phyloP scores from a whole-genome alignment of 768 basidiomycete genomes.

The Obba rivulosa region DNA sequence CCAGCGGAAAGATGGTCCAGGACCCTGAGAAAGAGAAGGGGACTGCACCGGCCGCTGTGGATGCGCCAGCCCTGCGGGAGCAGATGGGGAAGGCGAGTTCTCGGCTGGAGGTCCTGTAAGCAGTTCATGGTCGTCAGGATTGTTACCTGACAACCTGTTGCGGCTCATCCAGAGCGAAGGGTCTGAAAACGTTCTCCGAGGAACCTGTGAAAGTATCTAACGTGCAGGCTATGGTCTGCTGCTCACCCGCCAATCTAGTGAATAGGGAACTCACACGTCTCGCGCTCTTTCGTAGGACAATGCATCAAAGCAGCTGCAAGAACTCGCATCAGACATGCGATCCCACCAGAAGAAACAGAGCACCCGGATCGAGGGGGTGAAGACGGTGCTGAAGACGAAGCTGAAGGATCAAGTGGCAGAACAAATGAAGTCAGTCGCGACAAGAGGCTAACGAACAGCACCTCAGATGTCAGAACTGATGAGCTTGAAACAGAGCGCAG shows the following conservation, averaged over 20 bases:
- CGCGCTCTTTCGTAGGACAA: constrained; percentile 11
- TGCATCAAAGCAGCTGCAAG: constrained; percentile 15
- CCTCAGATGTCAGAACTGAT: too few relatives aligned
- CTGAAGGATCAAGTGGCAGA: constrained; percentile 23
- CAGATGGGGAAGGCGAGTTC: constrained; percentile 13
- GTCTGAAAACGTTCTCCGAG: constrained; percentile 26
- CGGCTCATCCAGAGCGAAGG: constrained; percentile 20
- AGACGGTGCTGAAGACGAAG: constrained; percentile 21
- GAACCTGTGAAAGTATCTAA: constrained; percentile 24
- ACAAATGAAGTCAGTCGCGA: constrained; percentile 27
- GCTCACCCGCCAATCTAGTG: constrained; percentile 4
- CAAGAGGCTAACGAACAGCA: constrained; percentile 3
- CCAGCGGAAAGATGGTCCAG: too few relatives aligned
- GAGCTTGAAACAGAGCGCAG: too few relatives aligned
- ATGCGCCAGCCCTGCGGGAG: constrained; percentile 8
- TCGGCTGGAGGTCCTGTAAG: constrained; percentile 12
- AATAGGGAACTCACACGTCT: not conserved
- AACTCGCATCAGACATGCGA: constrained; percentile 19
- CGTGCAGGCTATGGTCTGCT: constrained; percentile 26
- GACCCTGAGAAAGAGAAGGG: not conserved
- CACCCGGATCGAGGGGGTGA: constrained; percentile 21
- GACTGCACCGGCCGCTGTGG: not conserved
- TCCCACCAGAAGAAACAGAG: constrained; percentile 18
- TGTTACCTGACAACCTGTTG: not conserved
- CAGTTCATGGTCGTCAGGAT: not conserved